Evolutionary conservation across 345 rosid species (phyloP).

Genomic region (Camelina sativa): DNA sequence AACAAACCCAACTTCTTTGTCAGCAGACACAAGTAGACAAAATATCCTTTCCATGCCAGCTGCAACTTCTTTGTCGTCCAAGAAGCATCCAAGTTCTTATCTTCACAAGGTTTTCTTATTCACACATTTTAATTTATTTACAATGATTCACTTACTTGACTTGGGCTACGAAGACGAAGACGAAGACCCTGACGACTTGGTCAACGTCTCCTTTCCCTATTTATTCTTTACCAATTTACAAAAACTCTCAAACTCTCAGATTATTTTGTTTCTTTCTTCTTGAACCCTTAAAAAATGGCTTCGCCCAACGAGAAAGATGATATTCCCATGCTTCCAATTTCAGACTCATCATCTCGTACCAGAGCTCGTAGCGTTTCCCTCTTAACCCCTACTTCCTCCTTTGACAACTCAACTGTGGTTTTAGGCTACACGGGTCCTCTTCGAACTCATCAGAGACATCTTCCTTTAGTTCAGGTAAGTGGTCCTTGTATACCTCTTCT

Average conservation of each 20-base stretch:
- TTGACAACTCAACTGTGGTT: slow-evolving; percentile 48
- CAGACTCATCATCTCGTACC: slow-evolving; percentile 48
- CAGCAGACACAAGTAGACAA: no score
- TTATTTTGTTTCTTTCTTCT: background rate
- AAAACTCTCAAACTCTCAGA: background rate
- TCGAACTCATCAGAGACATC: slow-evolving; percentile 59
- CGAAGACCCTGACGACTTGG: no score
- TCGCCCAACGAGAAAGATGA: slow-evolving; percentile 56
- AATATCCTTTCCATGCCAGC: no score
- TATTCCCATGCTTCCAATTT: slow-evolving; percentile 64
- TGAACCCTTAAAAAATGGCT: slow-evolving; percentile 8
- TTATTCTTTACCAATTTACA: no score
- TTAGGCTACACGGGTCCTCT: slow-evolving; percentile 87
- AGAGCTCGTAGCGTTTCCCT: slow-evolving; percentile 62
- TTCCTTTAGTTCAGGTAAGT: slow-evolving; percentile 60
- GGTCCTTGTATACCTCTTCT: slow-evolving; percentile 59
- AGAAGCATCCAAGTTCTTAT: no score
- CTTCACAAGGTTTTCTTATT: no score
- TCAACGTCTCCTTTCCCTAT: no score
- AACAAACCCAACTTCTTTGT: no score
- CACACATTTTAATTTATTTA: no score
- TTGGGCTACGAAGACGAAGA: no score
- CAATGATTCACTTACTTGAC: no score
- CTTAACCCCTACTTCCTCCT: slow-evolving; percentile 54
- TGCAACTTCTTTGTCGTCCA: no score